Evolutionary conservation across 2,329 filamentous ascomycete genomes (phyloP), one percentile per base, ranked within the genome.

Genomic region (Cordyceps cicadae): DNA sequence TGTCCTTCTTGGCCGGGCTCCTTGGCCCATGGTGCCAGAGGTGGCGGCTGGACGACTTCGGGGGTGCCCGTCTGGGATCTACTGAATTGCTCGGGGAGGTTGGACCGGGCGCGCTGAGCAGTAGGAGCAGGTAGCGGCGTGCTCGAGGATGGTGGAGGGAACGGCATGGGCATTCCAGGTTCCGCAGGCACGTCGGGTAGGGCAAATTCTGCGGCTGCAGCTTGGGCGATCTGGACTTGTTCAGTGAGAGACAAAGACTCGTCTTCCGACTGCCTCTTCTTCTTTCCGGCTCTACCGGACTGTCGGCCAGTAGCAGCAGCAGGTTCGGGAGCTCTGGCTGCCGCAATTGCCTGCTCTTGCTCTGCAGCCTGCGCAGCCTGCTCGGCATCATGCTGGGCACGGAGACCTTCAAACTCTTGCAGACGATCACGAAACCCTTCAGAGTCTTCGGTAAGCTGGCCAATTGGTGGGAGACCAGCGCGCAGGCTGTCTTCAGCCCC

Each of bases 1-100:
- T 90, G 85, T 26, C 82, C 76, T 63, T 85, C 81, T 5, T 80
- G 76, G 54, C 89, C 87, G 3, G 83, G 82, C 65, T 97, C 92
- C 72, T 94, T 94, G 5, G 94, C 94, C 94, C 94, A 99, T 0
- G 94, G 94, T 0, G 94, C 94, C 66, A 97, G 77, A 0, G 93
- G 90, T 4, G 92, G 84, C 2, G 83, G 80, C 64, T 81, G 78
- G 11, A 74, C 70, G 15, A 77, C 76, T 49, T 87, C 84, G 2
- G 90, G 92, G 0, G 91, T 95, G 65, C 89, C 88, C 1, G 88
- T 90, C 64, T 87, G 87, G 26, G 92, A 95, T 63, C 87, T 77
- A 57, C 77, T 81, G 63, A 83, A 85, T 66, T 83, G 80, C 66
- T 96, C 92, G 1, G 92, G 91, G 3, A 97, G 81, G 64, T 92